These are phyloP conservation scores for Favolaschia claudopus DNA, from an alignment of 768 basidiomycete genomes.

Conservation along the genomic window DNA sequence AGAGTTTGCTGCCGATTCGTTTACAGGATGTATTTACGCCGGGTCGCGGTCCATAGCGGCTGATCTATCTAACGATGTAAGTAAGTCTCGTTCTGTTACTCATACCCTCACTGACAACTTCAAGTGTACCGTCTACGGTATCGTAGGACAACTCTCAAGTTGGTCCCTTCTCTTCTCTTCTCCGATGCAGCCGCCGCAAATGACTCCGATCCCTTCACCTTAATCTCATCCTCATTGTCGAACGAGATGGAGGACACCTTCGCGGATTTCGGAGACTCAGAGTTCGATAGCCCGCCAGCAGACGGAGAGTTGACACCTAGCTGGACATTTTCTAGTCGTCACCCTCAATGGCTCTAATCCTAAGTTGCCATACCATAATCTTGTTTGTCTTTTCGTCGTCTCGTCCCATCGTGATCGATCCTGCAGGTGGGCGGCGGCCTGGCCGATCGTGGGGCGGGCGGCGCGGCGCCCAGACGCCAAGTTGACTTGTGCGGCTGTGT, in stretches of 20 bases:
- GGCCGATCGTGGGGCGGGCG: too few species aligned
- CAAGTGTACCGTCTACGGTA: background rate
- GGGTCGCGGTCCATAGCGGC: slow-evolving; percentile 46
- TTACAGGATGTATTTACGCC: slow-evolving; percentile 63
- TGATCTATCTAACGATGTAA: slow-evolving; percentile 70
- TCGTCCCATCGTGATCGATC: too few species aligned
- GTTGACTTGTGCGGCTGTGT: too few species aligned
- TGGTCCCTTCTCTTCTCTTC: too few species aligned
- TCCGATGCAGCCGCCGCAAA: slow-evolving; percentile 65
- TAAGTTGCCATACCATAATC: too few species aligned
- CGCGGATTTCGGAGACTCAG: slow-evolving; percentile 77
- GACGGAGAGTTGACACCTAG: slow-evolving; percentile 66
- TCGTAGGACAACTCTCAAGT: slow-evolving; percentile 75
- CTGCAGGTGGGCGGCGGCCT: too few species aligned
- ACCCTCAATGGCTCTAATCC: too few species aligned
- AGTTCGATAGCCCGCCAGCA: slow-evolving; percentile 51
- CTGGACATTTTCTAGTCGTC: slow-evolving; percentile 72
- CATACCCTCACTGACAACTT: background rate
- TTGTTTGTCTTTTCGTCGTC: too few species aligned
- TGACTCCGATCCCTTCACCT: slow-evolving; percentile 64
- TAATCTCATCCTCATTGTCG: slow-evolving; percentile 62
- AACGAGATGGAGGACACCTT: slow-evolving; percentile 70
- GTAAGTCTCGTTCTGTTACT: slow-evolving; percentile 25
- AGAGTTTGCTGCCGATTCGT: background rate
- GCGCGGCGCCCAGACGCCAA: too few species aligned